A percentile compares a stretch with the other conserved stretches of the same genome.
phyloP scores from a whole-genome alignment of 139 green algal genomes.

The Pleodorina starrii region DNA sequence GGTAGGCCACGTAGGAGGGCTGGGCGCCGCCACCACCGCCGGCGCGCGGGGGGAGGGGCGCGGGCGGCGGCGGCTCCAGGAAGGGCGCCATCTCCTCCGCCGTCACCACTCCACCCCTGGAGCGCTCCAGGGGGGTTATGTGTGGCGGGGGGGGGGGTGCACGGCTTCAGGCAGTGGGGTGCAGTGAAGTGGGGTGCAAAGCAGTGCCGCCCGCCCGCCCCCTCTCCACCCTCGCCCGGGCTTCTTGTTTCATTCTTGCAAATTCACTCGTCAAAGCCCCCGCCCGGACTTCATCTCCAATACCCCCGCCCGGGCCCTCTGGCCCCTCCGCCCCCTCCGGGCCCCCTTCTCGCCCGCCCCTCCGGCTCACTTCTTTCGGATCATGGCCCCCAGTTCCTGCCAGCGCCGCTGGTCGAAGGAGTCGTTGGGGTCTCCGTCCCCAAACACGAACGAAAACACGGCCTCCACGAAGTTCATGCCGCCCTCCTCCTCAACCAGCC shows the following conservation, averaged over 20 bases:
- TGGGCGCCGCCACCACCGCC: not conserved
- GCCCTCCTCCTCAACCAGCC: too few relatives aligned
- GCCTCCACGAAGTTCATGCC: constrained; percentile 87
- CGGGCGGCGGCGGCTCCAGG: constrained; percentile 76
- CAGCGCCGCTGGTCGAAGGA: constrained; percentile 87
- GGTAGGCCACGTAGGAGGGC: constrained; percentile 9
- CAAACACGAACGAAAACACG: constrained; percentile 98
- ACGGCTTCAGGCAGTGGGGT: too few relatives aligned
- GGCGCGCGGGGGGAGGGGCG: not conserved
- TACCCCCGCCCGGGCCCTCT: too few relatives aligned
- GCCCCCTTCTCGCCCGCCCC: too few relatives aligned
- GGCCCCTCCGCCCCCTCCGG: too few relatives aligned
- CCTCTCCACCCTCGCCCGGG: too few relatives aligned
- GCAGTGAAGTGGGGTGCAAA: too few relatives aligned
- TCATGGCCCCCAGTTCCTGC: constrained; percentile 74
- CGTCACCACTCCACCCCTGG: constrained; percentile 88
- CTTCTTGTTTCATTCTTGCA: too few relatives aligned
- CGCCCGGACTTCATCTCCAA: too few relatives aligned
- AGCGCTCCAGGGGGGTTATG: not conserved
- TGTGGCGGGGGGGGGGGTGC: too few relatives aligned
- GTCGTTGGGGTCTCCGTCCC: constrained; percentile 95
- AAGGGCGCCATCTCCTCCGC: constrained; percentile 96
- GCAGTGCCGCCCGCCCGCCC: too few relatives aligned
- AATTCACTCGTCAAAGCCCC: too few relatives aligned
- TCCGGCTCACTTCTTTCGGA: constrained; percentile 53